Evolutionary conservation across 1,139 yeast species (phyloP).

Genomic region (Candida glucosophila): DNA sequence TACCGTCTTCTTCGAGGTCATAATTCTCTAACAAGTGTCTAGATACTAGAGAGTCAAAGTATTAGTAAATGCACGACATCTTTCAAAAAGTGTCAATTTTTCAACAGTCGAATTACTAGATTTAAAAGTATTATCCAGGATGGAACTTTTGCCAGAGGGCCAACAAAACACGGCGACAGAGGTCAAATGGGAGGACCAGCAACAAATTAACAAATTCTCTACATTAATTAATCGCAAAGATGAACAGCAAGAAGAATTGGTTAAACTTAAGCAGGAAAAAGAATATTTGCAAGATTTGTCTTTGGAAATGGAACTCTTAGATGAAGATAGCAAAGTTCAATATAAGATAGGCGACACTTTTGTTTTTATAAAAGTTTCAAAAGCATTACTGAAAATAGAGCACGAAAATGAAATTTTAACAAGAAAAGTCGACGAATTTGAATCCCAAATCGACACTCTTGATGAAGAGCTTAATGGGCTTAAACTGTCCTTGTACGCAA

Average conservation of each 20-base stretch:
- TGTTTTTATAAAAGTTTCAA: constrained; percentile 53
- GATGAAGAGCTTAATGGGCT: constrained; percentile 49
- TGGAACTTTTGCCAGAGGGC: constrained; percentile 60
- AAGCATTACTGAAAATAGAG: constrained; percentile 63
- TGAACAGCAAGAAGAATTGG: constrained; percentile 41
- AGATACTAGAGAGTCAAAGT: too few species aligned
- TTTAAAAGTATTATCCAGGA: too few species aligned
- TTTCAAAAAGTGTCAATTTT: too few species aligned
- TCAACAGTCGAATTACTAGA: too few species aligned
- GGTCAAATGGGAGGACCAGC: constrained; percentile 86
- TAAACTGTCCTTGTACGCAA: constrained; percentile 72
- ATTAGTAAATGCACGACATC: too few species aligned
- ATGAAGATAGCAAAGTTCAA: constrained; percentile 64
- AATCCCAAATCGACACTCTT: constrained; percentile 39
- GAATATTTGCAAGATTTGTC: constrained; percentile 85
- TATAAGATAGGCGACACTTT: constrained; percentile 74
- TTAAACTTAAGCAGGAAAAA: constrained; percentile 54
- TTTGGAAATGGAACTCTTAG: constrained; percentile 78
- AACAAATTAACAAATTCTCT: constrained; percentile 80
- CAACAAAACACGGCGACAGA: constrained; percentile 58
- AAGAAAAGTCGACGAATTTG: constrained; percentile 36
- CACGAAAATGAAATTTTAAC: constrained; percentile 46
- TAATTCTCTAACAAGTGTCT: too few species aligned
- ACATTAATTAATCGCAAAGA: constrained; percentile 68
- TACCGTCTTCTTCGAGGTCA: too few species aligned